phyloP scores from a whole-genome alignment of 2,329 filamentous ascomycete genomes.

The Diaporthe sp. region DNA sequence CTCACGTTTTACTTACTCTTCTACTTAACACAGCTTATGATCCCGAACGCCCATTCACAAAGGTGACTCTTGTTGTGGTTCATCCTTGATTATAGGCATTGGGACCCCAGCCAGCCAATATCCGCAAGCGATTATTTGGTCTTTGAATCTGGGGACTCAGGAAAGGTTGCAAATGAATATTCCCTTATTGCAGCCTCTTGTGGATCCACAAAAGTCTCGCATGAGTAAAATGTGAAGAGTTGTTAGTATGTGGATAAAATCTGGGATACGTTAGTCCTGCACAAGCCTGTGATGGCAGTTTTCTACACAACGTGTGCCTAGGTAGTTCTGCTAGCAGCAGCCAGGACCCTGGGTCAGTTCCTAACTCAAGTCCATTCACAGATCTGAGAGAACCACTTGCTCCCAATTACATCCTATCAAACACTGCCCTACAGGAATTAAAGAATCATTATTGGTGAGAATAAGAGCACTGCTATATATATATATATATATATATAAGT shows the following conservation, averaged over 20 bases:
- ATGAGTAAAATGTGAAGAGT: background rate
- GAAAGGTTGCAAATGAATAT: background rate
- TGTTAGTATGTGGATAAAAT: background rate
- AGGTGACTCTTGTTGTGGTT: conserved; percentile 21
- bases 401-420: too few relatives aligned
- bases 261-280: background rate
- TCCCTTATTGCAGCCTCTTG: background rate
- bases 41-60: conserved; percentile 16
- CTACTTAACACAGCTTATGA: conserved; percentile 5
- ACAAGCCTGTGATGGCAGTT: too few relatives aligned
- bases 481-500: background rate
- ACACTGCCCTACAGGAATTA: background rate
- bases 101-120: too few relatives aligned
- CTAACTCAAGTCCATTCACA: background rate
- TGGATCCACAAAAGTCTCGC: background rate
- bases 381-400: background rate
- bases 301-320: too few relatives aligned
- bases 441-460: background rate
- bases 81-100: background rate
- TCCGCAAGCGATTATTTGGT: background rate
- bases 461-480: background rate
- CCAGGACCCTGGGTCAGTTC: background rate
- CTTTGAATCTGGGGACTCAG: background rate
- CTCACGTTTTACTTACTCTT: background rate
- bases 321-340: background rate